Base-by-base conservation (phyloP, 345 rosid species). In the Linum tenue region DNA sequence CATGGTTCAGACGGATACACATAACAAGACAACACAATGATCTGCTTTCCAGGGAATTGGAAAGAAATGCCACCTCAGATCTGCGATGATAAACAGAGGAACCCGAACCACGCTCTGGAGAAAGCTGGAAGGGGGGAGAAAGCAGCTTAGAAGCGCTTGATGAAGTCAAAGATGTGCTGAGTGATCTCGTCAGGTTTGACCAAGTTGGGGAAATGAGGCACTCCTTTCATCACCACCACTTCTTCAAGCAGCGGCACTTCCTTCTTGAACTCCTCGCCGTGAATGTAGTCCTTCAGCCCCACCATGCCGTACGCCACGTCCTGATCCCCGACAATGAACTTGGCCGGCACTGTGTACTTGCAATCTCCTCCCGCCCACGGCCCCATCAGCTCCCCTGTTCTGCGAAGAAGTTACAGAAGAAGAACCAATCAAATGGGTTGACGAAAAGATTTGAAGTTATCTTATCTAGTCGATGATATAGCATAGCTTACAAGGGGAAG, bases 281-380 rank as follows among this genome's bases (percentile, higher is more conserved):
- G 56, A 9, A 51, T 51, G 56, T 51, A 51, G n/a, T 51, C 56
- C 56, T 51, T 51, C 3, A 16, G 14, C 14, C 56, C 56, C 10
- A 51, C 14, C 3, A 16, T 9, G 56, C 3, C 2, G 56, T 51
- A 51, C 14, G 9, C 6, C n/a, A 51, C 3, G 6, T 51, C 56
- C n/a, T 51, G 56, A 51, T 51, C 56, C 2, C 56, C 56, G 56
- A 51, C 56, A 16, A 51, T 51, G 56, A 51, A 51, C 56, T 51
- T 51, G n/a, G n/a, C 56, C 4, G 56, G 56, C 56, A 51, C 56
- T 51, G 31, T 22, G 31, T 22, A 22, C 31, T 51, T 51, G 3
- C 10, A 9, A 9, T 51, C 14, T 9, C 14, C 6, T 16, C 56
- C 56, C 2, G 56, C 6, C 56, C 56, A 51, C 6, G 56, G 56